A percentile compares a stretch with the other conserved stretches of the same genome.
Conservation (phyloP, 106 monocot genomes). For the Vanilla planifolia region DNA sequence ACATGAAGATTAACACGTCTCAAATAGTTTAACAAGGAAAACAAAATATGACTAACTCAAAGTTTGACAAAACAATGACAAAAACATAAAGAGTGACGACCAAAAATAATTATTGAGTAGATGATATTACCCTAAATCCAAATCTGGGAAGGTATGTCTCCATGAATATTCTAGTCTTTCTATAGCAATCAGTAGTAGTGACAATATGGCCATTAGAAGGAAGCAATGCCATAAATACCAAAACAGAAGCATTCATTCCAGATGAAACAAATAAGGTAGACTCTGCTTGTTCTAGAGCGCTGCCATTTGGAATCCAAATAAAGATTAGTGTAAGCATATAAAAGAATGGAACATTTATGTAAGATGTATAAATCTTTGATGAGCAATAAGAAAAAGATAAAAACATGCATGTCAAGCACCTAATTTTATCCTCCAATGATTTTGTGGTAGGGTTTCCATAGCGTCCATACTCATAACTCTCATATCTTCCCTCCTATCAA, state of each 20-base stretch:
- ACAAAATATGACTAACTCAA: no score
- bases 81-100: no score
- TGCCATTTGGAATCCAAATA: slow-evolving; percentile 15
- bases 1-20: no score
- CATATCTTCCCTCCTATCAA: slow-evolving; percentile 78
- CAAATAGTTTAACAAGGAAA: no score
- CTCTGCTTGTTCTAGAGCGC: slow-evolving; percentile 88
- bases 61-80: no score
- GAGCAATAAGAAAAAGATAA: slow-evolving; percentile 1
- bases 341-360: not conserved
- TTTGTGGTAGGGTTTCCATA: slow-evolving; percentile 96
- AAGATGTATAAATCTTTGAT: not conserved
- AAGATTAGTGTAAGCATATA: not conserved
- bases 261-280: slow-evolving; percentile 85
- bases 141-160: slow-evolving; percentile 80
- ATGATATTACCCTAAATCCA: slow-evolving; percentile 66
- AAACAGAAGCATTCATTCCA: slow-evolving; percentile 84
- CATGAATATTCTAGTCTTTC: slow-evolving; percentile 90
- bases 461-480: slow-evolving; percentile 89
- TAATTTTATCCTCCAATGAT: slow-evolving; percentile 89
- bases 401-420: slow-evolving; percentile 47
- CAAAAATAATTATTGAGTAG: not conserved
- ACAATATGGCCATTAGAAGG: slow-evolving; percentile 90
- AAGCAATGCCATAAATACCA: slow-evolving; percentile 62
- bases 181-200: slow-evolving; percentile 94